phyloP scores from a whole-genome alignment of 768 basidiomycete species.

The Hygrophorus pudorinus region DNA sequence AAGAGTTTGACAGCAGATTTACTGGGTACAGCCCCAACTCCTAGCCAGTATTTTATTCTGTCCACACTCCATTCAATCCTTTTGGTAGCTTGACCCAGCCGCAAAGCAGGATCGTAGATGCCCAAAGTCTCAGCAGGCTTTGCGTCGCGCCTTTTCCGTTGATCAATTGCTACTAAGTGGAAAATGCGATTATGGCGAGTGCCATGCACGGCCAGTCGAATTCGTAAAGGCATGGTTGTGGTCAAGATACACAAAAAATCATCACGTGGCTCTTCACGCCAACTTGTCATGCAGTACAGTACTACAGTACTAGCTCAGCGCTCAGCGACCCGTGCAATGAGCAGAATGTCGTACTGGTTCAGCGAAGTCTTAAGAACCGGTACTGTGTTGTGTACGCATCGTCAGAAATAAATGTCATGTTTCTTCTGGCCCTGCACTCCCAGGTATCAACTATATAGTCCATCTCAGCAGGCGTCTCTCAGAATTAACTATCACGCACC shows the following conservation, averaged over 20 bases:
- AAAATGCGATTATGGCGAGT: slow-evolving; percentile 64
- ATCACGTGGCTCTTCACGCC: background rate
- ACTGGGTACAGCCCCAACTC: slow-evolving; percentile 74
- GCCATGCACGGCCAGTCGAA: slow-evolving; percentile 82
- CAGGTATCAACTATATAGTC: slow-evolving; percentile 43
- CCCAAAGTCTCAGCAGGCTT: slow-evolving; percentile 85
- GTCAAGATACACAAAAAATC: no score
- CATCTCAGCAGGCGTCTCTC: no score
- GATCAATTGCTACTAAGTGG: slow-evolving; percentile 78
- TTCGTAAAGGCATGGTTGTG: slow-evolving; percentile 70
- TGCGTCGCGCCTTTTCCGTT: slow-evolving; percentile 63
- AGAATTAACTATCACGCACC: slow-evolving; percentile 33
- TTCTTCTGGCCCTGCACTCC: slow-evolving; percentile 56
- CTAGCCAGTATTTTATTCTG: slow-evolving; percentile 85
- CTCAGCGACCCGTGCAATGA: no score
- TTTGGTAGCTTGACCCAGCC: slow-evolving; percentile 45
- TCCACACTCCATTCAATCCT: slow-evolving; percentile 85
- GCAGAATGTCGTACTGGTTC: no score
- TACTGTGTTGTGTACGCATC: no score
- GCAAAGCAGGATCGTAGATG: slow-evolving; percentile 65
- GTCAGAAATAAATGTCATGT: background rate
- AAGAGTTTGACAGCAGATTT: slow-evolving; percentile 69
- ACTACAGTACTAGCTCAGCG: no score
- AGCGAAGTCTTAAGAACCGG: no score
- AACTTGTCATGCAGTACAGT: no score